Evolutionary conservation across 1,139 yeast species (phyloP).

Genomic region (Pichia sp.): DNA sequence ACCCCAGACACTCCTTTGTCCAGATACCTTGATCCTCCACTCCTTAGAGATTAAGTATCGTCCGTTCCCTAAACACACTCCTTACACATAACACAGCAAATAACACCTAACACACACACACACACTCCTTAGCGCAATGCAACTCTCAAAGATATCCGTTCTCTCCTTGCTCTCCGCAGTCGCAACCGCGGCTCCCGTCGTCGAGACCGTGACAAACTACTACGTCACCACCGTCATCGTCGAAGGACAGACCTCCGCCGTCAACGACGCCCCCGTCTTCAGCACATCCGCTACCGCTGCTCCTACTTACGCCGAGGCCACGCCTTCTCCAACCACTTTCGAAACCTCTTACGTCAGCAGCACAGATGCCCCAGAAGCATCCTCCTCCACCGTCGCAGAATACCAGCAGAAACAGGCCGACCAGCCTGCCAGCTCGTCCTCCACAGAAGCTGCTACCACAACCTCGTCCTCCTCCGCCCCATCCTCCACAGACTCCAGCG

Average conservation of each 20-base stretch:
- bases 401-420: constrained; percentile 1
- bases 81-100: too few relatives aligned
- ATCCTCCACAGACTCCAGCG: neutral
- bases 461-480: constrained; percentile 15
- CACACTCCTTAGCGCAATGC: constrained; percentile 7
- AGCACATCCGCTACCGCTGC: constrained; percentile 10
- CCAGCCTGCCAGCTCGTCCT: constrained; percentile 8
- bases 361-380: constrained; percentile 3
- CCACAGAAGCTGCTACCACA: neutral
- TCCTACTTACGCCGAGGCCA: constrained; percentile 5
- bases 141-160: constrained; percentile 17
- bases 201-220: constrained; percentile 24
- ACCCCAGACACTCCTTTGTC: too few relatives aligned
- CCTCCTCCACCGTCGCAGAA: constrained; percentile 16
- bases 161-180: constrained; percentile 11
- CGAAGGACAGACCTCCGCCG: constrained; percentile 18
- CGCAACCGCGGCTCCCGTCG: constrained; percentile 24
- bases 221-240: constrained; percentile 17
- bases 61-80: too few relatives aligned
- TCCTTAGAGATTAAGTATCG: too few relatives aligned
- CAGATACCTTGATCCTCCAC: too few relatives aligned
- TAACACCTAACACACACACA: too few relatives aligned
- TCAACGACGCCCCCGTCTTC: constrained; percentile 17
- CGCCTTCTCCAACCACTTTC: neutral
- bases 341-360: neutral